These are phyloP conservation scores for Pascua sp. DNA, from an alignment of 1,284 basidiomycete genomes.

Conservation along the genomic window DNA sequence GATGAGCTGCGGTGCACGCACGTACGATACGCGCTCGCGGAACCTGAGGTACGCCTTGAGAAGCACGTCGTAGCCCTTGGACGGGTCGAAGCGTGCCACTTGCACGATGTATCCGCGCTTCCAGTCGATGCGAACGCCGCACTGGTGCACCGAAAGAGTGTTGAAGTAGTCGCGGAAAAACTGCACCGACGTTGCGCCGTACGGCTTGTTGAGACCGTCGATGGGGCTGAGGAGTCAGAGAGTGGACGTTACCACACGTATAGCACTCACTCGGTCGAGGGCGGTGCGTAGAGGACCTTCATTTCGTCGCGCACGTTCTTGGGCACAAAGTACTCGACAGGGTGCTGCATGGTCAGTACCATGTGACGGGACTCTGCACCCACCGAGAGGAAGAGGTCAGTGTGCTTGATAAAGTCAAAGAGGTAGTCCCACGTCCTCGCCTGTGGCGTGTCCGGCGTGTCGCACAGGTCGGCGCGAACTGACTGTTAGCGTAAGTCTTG, in stretches of 20 bases:
- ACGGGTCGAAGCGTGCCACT: conserved; percentile 74
- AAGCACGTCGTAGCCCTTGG: conserved; percentile 56
- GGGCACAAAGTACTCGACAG: conserved; percentile 86
- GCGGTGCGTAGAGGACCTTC: conserved; percentile 47
- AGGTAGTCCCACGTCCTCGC: no score
- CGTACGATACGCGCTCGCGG: conserved; percentile 51
- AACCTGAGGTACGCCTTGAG: conserved; percentile 72
- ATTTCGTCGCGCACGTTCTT: conserved; percentile 62
- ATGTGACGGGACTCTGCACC: not conserved
- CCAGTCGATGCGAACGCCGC: conserved; percentile 55
- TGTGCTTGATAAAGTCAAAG: no score
- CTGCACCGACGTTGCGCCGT: conserved; percentile 33
- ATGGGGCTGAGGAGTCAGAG: conserved; percentile 56
- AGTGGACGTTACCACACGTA: no score
- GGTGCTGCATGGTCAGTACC: conserved; percentile 53
- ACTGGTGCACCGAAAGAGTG: conserved; percentile 33
- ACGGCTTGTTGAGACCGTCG: conserved; percentile 76
- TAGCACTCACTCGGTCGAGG: conserved; percentile 32
- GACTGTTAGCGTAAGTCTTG: no score
- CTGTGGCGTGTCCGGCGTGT: no score
- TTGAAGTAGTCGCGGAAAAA: conserved; percentile 43
- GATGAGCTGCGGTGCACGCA: conserved; percentile 65
- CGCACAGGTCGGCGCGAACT: no score
- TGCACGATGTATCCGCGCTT: no score
- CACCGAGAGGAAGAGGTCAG: no score